Evolutionary conservation across 495 filamentous ascomycete genomes (phyloP), one percentile per base, ranked within the genome.

Genomic region (Rostrohypoxylon terebratum): DNA sequence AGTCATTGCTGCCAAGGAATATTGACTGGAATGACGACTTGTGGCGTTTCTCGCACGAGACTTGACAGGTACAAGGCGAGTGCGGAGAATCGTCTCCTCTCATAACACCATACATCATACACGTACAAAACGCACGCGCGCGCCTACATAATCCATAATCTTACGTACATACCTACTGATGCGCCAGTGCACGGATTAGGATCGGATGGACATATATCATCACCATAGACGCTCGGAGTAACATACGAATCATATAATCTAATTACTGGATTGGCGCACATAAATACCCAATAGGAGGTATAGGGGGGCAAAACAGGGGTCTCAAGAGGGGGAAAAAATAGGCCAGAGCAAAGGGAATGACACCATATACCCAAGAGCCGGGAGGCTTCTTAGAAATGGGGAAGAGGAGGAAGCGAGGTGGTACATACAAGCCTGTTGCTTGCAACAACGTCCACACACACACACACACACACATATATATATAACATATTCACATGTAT

Each of bases 41-140:
- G 50, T 48, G 38, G 38, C 36, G 48, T 48, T 48, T 34, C 10
- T 40, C 47, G 9, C 47, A 20, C 50, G 18, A 57, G 42, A 57
- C 38, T 38, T 25, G 38, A 38, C 59, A 38, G 40, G 28, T 40
- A 31, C 48, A 16, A 38, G 11, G 40, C 10, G 1, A 28, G 40
- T 2, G 16, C 16, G 53, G 53, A 50, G 53, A 23, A n/a, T 11
- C 36, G 10, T 21, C 38, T 28, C 16, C 9, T 11, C 9, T 1
- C 13, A 59, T n/a, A n/a, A n/a, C n/a, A n/a, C n/a, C n/a, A n/a
- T 65, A 63, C 51, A 44, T 63, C 31, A 38, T 20, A 51, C 13
- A 47, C 47, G n/a, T 34, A 47, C 25, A 65, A 36, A 10, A 25
- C 57, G n/a, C 42, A 16, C 14, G 45, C 34, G 18, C 51, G 42